Evolutionary conservation across 116 monocot genomes (phyloP).

Genomic region (Zostera marina): DNA sequence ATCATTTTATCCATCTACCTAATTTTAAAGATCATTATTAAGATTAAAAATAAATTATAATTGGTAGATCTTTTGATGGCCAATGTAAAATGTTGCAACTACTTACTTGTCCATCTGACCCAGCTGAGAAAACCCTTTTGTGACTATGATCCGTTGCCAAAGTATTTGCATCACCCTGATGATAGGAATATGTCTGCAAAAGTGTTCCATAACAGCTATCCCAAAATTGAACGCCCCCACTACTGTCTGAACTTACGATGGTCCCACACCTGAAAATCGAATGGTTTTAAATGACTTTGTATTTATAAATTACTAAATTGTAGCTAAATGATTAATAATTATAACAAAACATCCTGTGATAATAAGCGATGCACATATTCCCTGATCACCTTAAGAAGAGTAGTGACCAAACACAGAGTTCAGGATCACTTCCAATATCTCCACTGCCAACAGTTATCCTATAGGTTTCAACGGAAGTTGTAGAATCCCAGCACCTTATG

Average conservation of each 20-base stretch:
- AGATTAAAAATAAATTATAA: too few relatives aligned
- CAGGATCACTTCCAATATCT: constrained; percentile 44
- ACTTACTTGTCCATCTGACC: constrained; percentile 91
- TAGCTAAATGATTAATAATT: not conserved
- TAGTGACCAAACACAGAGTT: constrained; percentile 90
- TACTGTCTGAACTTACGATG: constrained; percentile 91
- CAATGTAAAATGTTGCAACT: too few relatives aligned
- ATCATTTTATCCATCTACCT: too few relatives aligned
- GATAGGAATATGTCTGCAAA: constrained; percentile 68
- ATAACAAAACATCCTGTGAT: not conserved
- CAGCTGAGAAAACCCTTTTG: constrained; percentile 82
- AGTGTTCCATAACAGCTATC: constrained; percentile 77
- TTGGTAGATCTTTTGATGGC: too few relatives aligned
- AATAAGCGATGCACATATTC: not conserved
- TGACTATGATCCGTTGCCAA: constrained; percentile 61
- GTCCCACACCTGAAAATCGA: constrained; percentile 59
- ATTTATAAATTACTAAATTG: not conserved
- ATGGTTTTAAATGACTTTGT: not conserved
- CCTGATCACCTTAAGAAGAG: constrained; percentile 51
- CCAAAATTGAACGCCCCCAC: constrained; percentile 96
- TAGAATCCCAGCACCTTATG: constrained; percentile 81
- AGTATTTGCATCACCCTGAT: constrained; percentile 80
- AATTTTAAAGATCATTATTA: too few relatives aligned
- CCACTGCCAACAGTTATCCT: constrained; percentile 89
- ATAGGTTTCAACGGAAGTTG: constrained; percentile 49